Base-by-base conservation (phyloP, 108 stramenopile genomes). In the Epithemia pelagica region DNA sequence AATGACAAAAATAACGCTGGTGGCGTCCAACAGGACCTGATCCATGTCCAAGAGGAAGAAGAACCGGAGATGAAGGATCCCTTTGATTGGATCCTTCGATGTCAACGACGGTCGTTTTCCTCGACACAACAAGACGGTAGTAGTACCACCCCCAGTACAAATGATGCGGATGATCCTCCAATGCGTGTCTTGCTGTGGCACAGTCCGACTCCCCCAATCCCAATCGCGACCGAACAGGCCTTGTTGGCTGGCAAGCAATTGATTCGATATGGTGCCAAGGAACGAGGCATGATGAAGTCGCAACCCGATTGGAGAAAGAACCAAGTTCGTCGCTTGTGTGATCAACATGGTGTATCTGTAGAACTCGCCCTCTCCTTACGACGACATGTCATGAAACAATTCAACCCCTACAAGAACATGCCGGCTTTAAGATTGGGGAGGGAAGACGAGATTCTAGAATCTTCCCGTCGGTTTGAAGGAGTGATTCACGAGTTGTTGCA, bases 251-350 rank as follows among this genome's bases (percentile, higher is more conserved):
- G 22, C 21, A 25, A 33, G 1, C 1, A 30, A 25, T 26, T 63
- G 24, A 3, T 89, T 0, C 75, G 68, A 32, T 81, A 71, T 63
- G 80, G 80, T 8, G 54, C 58, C 29, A 71, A 69, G 0, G 88
- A 90, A 71, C 74, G 85, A 27, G 85, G 85, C 51, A 90, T 90
- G 88, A 75, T 90, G 76, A 74, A 73, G 58, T 71, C 73, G 32
- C 77, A 90, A 53, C 79, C 82, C 10, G 32, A 31, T 0, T 83
- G 77, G 65, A 76, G 82, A 32, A 27, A 86, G 15, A 30, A 63
- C 10, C 63, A 76, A 32, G 66, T 86, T 52, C 67, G 61, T 28
- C 53, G 75, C 58, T 23, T 64, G 64, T 58, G 62, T 32, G 31
- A 65, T 62, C 32, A 53, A 33, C 21, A 69, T 23, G 54, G 71